A percentile compares a stretch with the other conserved stretches of the same genome.
These are phyloP conservation scores for Mariannaea elegans DNA, from an alignment of 2,329 filamentous ascomycete genomes.

Conservation along the genomic window DNA sequence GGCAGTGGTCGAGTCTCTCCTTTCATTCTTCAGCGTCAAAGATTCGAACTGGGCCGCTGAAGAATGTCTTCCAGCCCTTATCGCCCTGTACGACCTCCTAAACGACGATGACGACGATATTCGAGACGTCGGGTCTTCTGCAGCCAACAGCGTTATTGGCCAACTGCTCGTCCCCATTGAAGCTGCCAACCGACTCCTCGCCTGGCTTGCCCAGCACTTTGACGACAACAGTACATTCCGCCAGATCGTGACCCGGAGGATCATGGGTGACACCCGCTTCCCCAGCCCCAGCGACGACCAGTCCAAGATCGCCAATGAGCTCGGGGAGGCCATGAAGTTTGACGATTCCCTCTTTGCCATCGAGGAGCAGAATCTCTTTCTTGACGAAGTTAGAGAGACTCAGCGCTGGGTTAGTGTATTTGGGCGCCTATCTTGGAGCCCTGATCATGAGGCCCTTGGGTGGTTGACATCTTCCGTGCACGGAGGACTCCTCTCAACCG, in stretches of 20 bases:
- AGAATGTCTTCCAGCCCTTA: slow-evolving; percentile 63
- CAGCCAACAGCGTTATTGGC: slow-evolving; percentile 57
- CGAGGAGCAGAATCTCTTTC: slow-evolving; percentile 94
- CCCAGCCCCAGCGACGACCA: slow-evolving; percentile 25
- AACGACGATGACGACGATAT: slow-evolving; percentile 95
- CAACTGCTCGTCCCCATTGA: slow-evolving; percentile 56
- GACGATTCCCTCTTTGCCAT: slow-evolving; percentile 81
- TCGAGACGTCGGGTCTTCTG: slow-evolving; percentile 68
- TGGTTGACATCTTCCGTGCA: slow-evolving; percentile 57
- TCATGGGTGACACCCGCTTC: slow-evolving; percentile 43
- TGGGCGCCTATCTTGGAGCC: slow-evolving; percentile 32
- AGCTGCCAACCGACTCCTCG: slow-evolving; percentile 55
- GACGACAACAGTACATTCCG: slow-evolving; percentile 48
- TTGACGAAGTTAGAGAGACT: slow-evolving; percentile 82
- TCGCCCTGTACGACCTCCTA: slow-evolving; percentile 78
- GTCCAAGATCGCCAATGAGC: slow-evolving; percentile 46
- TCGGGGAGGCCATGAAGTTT: slow-evolving; percentile 57
- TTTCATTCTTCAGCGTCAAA: slow-evolving; percentile 55
- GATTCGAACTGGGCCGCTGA: slow-evolving; percentile 34
- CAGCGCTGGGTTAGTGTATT: slow-evolving; percentile 71
- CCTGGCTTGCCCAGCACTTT: slow-evolving; percentile 52
- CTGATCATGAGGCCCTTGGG: slow-evolving; percentile 33
- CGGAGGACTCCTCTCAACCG: slow-evolving; percentile 58
- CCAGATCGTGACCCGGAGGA: slow-evolving; percentile 51
- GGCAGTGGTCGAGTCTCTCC: slow-evolving; percentile 65